A percentile compares a stretch with the other conserved stretches of the same genome.
Conservation (phyloP, 2,329 filamentous ascomycete genomes). For the Microsporum ferrugineum region DNA sequence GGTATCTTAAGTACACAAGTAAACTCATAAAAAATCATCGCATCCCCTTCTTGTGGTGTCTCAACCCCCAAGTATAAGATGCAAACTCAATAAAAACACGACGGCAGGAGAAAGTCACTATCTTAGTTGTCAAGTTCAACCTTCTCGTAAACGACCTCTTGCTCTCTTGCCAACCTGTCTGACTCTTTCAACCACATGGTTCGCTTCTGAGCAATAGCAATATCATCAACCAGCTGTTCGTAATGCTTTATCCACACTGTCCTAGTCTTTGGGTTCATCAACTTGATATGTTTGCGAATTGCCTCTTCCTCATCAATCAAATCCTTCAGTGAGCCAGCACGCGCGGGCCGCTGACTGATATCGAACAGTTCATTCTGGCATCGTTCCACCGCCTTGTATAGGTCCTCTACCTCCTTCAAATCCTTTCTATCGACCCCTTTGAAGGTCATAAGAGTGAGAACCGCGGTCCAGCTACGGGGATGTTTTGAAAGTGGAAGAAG, state of each 20-base stretch:
- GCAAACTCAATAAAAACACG: not conserved
- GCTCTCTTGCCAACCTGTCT: conserved; percentile 7
- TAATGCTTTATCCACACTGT: conserved; percentile 3
- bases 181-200: conserved; percentile 9
- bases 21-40: not conserved
- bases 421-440: conserved; percentile 16
- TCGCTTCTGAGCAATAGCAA: conserved; percentile 6
- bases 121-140: not conserved
- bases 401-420: conserved; percentile 17
- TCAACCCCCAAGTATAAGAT: not conserved
- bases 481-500: conserved; percentile 18
- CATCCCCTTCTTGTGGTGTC: not conserved
- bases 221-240: conserved; percentile 5
- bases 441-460: conserved; percentile 21
- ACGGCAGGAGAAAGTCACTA: not conserved
- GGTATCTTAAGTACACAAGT: not conserved
- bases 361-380: conserved; percentile 19
- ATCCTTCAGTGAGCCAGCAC: not conserved
- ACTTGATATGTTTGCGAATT: not conserved
- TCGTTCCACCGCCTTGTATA: conserved; percentile 15
- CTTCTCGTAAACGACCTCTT: conserved; percentile 2
- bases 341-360: conserved; percentile 12
- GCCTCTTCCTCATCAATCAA: conserved; percentile 5
- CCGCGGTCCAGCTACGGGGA: conserved; percentile 21
- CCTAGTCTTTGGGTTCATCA: not conserved